phyloP scores from a whole-genome alignment of 2,329 filamentous ascomycete species.

The Monilinia laxa region DNA sequence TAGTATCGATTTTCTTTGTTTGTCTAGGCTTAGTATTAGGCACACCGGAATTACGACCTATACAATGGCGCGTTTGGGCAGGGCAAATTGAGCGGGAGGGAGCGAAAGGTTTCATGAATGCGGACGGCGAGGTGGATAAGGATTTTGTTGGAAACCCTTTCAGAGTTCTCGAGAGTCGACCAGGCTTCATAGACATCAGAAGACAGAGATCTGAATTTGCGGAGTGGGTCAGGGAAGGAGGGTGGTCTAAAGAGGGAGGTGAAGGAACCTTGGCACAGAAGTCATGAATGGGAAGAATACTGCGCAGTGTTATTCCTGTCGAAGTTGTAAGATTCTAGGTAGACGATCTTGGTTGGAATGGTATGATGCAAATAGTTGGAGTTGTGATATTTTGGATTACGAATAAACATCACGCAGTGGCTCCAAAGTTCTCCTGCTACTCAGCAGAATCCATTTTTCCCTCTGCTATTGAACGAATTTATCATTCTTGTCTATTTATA shows the following conservation, averaged over 20 bases:
- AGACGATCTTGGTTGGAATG: not conserved
- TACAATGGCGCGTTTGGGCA: constrained; percentile 79
- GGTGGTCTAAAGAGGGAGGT: constrained; percentile 16
- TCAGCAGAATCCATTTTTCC: not conserved
- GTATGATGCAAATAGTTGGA: not conserved
- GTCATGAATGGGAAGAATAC: constrained; percentile 10
- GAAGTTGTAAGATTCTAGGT: not conserved
- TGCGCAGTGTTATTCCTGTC: not conserved
- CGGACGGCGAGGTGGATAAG: constrained; percentile 65
- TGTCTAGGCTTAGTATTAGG: constrained; percentile 78
- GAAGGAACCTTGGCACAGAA: constrained; percentile 4
- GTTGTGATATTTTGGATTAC: not conserved
- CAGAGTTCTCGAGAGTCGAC: constrained; percentile 71
- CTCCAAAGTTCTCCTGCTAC: not conserved
- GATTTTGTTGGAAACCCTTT: constrained; percentile 78
- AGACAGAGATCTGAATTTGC: constrained; percentile 76
- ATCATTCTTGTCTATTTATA: not conserved
- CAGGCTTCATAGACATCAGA: constrained; percentile 85
- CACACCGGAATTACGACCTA: constrained; percentile 76
- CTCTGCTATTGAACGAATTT: not conserved
- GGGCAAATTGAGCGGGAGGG: constrained; percentile 81
- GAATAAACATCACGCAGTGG: constrained; percentile 6
- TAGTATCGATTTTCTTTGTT: constrained; percentile 77
- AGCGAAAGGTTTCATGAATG: constrained; percentile 55
- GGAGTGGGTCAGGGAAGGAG: constrained; percentile 61